Percentiles rank a stretch among this genome's conserved stretches.
Evolutionary conservation across 805 yeast genomes (phyloP).

Genomic region (Metschnikowia chrysomelidarum): DNA sequence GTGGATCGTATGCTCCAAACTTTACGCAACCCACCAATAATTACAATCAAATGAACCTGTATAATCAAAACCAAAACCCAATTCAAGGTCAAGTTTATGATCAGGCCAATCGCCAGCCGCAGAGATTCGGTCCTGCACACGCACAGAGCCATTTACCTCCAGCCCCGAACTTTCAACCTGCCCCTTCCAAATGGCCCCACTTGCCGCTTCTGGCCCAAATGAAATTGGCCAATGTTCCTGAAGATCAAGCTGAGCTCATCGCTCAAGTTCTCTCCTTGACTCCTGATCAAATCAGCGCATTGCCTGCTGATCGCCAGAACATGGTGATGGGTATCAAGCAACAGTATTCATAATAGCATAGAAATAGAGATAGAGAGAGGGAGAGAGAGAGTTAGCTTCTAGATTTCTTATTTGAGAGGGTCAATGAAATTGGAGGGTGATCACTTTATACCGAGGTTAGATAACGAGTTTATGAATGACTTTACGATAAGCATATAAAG

Average conservation of each 20-base stretch:
- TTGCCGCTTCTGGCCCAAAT: constrained; percentile 48
- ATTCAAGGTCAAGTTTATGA: constrained; percentile 4
- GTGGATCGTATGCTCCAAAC: constrained; percentile 6
- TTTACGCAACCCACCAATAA: constrained; percentile 5
- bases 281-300: constrained; percentile 46
- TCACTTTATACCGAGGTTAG: too few species aligned
- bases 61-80: constrained; percentile 12
- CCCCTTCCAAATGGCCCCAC: constrained; percentile 40
- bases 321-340: constrained; percentile 56
- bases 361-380: too few species aligned
- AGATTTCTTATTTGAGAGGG: too few species aligned
- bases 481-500: too few species aligned
- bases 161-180: constrained; percentile 15
- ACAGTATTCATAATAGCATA: constrained; percentile 43
- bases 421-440: too few species aligned
- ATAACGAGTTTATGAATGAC: too few species aligned
- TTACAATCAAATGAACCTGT: constrained; percentile 8
- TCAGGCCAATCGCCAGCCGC: constrained; percentile 1
- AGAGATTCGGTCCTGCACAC: constrained; percentile 1
- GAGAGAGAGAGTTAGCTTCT: too few species aligned
- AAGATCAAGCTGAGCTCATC: constrained; percentile 55
- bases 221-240: constrained; percentile 51
- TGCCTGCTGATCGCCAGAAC: constrained; percentile 51
- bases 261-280: constrained; percentile 53
- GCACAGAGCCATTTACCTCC: constrained; percentile 10